phyloP scores from a whole-genome alignment of 192 early-diverging fungal species.

The Rhizoclosmatium globosum region DNA sequence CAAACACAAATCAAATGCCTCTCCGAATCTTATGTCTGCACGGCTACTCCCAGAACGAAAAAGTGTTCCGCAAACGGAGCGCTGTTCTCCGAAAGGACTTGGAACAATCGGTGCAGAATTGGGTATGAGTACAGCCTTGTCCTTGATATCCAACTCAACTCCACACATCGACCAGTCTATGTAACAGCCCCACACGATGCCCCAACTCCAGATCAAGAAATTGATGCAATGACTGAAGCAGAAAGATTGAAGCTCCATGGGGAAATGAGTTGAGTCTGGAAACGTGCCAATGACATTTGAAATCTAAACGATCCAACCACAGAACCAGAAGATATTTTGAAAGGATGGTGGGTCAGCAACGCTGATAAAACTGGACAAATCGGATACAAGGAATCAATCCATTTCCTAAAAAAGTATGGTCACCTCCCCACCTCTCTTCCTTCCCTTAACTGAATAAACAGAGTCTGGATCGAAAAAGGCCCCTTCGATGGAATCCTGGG shows the following conservation, averaged over 20 bases:
- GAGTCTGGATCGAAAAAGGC: constrained; percentile 44
- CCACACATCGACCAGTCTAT: constrained; percentile 27
- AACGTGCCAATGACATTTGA: background rate
- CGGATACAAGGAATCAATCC: constrained; percentile 46
- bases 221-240: constrained; percentile 6
- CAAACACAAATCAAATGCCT: background rate
- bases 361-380: constrained; percentile 31
- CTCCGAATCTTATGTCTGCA: constrained; percentile 54
- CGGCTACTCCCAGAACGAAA: constrained; percentile 57
- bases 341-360: constrained; percentile 44
- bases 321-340: constrained; percentile 33
- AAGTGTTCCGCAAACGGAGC: constrained; percentile 43
- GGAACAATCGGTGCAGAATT: constrained; percentile 17
- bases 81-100: constrained; percentile 43
- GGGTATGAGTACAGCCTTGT: constrained; percentile 7
- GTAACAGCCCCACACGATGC: constrained; percentile 34
- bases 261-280: constrained; percentile 2
- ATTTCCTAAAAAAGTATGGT: constrained; percentile 35
- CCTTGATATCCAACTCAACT: background rate
- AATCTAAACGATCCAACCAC: background rate
- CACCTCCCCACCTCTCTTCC: background rate
- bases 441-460: constrained; percentile 3
- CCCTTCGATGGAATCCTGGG: constrained; percentile 58
- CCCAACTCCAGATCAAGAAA: constrained; percentile 15
- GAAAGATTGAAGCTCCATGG: background rate